Evolutionary conservation across 129 eudicot genomes (phyloP).

Genomic region (Flaveria ramosissima): DNA sequence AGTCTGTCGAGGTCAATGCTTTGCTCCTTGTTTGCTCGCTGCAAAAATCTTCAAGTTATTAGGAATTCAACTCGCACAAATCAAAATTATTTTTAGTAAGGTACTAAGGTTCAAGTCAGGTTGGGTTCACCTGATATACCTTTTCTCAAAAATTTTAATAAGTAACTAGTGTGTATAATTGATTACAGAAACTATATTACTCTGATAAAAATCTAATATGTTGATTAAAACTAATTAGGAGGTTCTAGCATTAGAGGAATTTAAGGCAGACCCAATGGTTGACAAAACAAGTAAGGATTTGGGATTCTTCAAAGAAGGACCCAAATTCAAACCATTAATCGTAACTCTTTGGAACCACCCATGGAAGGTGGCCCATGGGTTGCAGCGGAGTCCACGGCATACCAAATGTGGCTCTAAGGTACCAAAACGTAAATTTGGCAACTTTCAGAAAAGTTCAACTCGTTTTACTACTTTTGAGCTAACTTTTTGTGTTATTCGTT

Average conservation of each 20-base stretch:
- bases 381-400: not conserved
- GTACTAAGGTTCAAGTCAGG: too few relatives aligned
- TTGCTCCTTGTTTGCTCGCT: slow-evolving; percentile 62
- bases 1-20: slow-evolving; percentile 68
- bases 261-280: not conserved
- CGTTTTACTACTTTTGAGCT: not conserved
- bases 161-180: not conserved
- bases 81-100: not conserved
- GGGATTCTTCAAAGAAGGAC: not conserved
- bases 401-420: not conserved
- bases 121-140: not conserved
- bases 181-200: not conserved
- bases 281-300: not conserved
- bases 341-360: not conserved
- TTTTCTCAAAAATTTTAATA: not conserved
- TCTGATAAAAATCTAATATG: too few relatives aligned
- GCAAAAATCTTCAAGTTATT: slow-evolving; percentile 34
- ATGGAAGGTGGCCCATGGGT: not conserved
- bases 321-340: not conserved
- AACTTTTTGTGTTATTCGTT: not conserved
- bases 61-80: not conserved
- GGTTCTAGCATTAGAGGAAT: not conserved
- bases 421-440: not conserved
- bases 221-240: not conserved
- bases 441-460: not conserved